Percentiles rank a stretch among this genome's conserved stretches.
These are phyloP conservation scores for Fraxinus floribunda DNA, from an alignment of 305 asterid genomes.

Conservation along the genomic window DNA sequence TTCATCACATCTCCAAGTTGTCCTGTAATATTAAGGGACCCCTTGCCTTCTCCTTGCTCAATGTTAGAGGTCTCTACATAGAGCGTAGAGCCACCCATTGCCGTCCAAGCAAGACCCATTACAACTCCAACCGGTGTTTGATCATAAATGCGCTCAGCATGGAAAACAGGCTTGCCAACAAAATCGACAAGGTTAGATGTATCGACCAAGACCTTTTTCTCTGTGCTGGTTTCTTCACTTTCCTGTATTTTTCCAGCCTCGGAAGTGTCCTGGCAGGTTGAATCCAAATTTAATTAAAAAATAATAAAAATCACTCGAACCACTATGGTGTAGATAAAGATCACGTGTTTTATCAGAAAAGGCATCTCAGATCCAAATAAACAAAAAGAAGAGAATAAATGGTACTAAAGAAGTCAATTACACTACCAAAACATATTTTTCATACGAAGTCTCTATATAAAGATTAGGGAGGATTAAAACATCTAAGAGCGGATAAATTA, in stretches of 20 bases:
- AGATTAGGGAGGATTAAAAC: neutral
- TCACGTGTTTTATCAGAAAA: neutral
- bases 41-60: slow-evolving; percentile 94
- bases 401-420: neutral
- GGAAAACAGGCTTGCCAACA: slow-evolving; percentile 97
- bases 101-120: slow-evolving; percentile 99
- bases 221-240: slow-evolving; percentile 35
- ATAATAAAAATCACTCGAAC: neutral
- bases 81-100: slow-evolving; percentile 98
- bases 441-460: neutral
- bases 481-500: neutral
- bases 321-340: neutral
- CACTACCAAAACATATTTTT: neutral
- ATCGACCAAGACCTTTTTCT: slow-evolving; percentile 64
- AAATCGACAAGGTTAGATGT: slow-evolving; percentile 64
- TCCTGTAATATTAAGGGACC: slow-evolving; percentile 72
- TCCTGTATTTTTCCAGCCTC: slow-evolving; percentile 41
- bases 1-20: slow-evolving; percentile 99
- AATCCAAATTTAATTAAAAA: neutral
- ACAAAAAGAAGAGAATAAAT: neutral
- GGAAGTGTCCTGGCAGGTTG: slow-evolving; percentile 38
- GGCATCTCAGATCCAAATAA: neutral
- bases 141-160: slow-evolving; percentile 84
- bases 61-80: slow-evolving; percentile 72
- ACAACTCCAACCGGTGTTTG: slow-evolving; percentile 90